Evolutionary conservation across 352 stramenopile species (phyloP), one percentile per base, ranked within the genome.

Genomic region (Halophytophthora polymorphica): DNA sequence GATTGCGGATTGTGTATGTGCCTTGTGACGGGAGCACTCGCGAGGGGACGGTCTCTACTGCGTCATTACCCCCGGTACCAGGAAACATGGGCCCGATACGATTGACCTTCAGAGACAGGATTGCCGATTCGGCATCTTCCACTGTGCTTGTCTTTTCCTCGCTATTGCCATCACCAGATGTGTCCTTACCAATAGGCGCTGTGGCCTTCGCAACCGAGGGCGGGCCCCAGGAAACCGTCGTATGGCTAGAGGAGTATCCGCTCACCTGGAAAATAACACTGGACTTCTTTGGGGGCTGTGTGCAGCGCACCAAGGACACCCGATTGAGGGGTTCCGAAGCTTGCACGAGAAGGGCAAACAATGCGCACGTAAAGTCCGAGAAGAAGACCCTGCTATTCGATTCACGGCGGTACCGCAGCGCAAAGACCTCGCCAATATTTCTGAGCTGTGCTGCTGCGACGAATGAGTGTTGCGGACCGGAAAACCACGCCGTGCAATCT

Each of bases 21-120:
- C 71, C 71, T 62, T 71, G 72, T 3, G 56, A 65, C 6, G 66
- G 61, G 7, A 73, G 14, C 1, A 62, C 55, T 51, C 62, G 66
- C 18, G 59, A 17, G 13, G 35, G 18, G 8, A 25, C 41, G 2
- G 12, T 35, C n/a, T 28, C 29, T 5, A 17, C 29, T 3, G 25
- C 15, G 19, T 53, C 29, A 34, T 23, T 13, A 23, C n/a, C 1
- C 6, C 21, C 11, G n/a, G 6, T 37, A 10, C 37, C 49, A 19
- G 22, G 1, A 43, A 39, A 17, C 1, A 42, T 39, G 12, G 14
- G 18, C 3, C 39, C 31, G 29, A 19, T 39, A n/a, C 52, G 41
- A 12, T 48, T 58, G n/a, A 66, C 29, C 29, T 62, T 17, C 23
- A 70, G 40, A 2, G 58, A 44, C 18, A 65, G 8, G 34, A 65